Evolutionary conservation across 345 rosid species (phyloP).

Genomic region (Linum lewisii): DNA sequence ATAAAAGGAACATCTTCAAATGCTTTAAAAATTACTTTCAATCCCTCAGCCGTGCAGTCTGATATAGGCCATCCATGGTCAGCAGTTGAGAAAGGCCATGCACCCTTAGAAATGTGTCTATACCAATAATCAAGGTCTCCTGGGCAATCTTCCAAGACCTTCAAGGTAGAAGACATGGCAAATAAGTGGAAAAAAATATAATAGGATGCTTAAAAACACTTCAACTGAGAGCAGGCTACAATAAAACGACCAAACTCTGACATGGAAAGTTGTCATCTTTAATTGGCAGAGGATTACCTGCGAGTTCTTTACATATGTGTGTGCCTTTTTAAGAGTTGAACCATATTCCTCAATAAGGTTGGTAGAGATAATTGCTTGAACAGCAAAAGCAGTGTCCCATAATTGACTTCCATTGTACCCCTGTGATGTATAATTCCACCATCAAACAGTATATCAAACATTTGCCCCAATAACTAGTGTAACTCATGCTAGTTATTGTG

Average conservation of each 20-base stretch:
- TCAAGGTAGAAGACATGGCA: not conserved
- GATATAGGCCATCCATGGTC: constrained; percentile 11
- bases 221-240: not conserved
- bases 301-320: not conserved
- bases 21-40: not conserved
- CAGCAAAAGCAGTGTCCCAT: constrained; percentile 6
- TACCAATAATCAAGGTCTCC: constrained; percentile 6
- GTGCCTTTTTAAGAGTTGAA: constrained; percentile 1
- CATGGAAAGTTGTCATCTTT: not conserved
- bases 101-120: constrained; percentile 7
- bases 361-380: constrained; percentile 5
- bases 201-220: not conserved
- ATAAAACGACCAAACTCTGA: not conserved
- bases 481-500: no score
- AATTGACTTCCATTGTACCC: constrained; percentile 8
- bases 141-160: constrained; percentile 5
- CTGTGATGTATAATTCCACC: not conserved
- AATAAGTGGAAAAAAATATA: not conserved
- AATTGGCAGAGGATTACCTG: not conserved
- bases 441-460: not conserved
- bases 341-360: not conserved
- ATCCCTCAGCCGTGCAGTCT: constrained; percentile 7
- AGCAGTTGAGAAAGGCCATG: constrained; percentile 10
- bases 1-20: not conserved
- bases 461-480: no score